phyloP scores from a whole-genome alignment of 169 alveolate species.

The Prorocentrum cordatum region DNA sequence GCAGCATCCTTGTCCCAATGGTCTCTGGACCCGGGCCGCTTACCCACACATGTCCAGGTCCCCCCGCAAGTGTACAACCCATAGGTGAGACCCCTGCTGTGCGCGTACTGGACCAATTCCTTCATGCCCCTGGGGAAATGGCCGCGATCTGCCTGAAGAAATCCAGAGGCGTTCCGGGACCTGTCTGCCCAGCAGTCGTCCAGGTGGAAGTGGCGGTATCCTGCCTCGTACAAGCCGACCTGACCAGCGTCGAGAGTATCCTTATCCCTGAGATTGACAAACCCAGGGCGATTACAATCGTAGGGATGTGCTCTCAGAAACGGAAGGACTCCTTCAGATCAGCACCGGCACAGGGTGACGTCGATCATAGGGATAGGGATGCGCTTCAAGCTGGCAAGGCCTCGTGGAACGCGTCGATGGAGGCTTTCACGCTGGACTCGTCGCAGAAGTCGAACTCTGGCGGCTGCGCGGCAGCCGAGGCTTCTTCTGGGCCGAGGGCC shows the following conservation, averaged over 20 bases:
- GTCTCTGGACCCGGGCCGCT: conserved; percentile 42
- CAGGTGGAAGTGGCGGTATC: conserved; percentile 60
- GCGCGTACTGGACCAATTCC: conserved; percentile 44
- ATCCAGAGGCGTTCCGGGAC: conserved; percentile 44
- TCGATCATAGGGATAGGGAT: too few species aligned
- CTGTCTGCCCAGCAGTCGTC: conserved; percentile 69
- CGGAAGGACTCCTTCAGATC: too few species aligned
- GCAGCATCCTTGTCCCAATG: conserved; percentile 29
- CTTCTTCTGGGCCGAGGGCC: conserved; percentile 32
- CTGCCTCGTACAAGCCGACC: conserved; percentile 50
- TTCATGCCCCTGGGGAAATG: conserved; percentile 65
- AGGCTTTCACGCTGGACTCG: conserved; percentile 30
- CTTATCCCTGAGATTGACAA: too few species aligned
- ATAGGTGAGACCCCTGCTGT: conserved; percentile 32
- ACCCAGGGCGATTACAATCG: too few species aligned
- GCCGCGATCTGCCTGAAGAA: conserved; percentile 36
- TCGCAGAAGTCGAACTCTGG: conserved; percentile 62
- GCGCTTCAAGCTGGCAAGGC: too few species aligned
- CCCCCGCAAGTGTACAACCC: conserved; percentile 63
- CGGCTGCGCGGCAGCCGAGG: not conserved
- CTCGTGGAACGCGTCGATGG: conserved; percentile 38
- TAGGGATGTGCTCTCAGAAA: too few species aligned
- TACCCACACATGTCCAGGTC: conserved; percentile 28
- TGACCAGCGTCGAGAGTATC: too few species aligned
- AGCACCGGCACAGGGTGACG: too few species aligned